Evolutionary conservation across 805 yeast genomes (phyloP).

Genomic region (Cyberlindnera mrakii): DNA sequence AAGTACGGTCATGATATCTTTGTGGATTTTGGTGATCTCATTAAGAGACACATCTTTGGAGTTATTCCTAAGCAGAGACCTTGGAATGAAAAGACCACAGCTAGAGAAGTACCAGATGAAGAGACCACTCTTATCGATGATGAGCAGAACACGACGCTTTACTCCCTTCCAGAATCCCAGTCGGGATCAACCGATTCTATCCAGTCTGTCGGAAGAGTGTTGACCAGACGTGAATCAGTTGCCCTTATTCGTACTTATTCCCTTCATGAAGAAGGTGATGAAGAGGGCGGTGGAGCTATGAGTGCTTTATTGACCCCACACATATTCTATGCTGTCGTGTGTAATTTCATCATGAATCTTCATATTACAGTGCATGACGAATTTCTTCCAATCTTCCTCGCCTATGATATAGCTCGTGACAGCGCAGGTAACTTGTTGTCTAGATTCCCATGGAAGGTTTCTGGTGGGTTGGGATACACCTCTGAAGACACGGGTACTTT

Average conservation of each 20-base stretch:
- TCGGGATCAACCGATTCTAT: conserved; percentile 18
- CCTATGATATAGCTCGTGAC: conserved; percentile 28
- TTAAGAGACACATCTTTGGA: conserved; percentile 16
- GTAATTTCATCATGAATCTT: conserved; percentile 38
- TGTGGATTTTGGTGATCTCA: conserved; percentile 37
- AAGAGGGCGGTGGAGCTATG: conserved; percentile 11
- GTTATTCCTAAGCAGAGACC: conserved; percentile 20
- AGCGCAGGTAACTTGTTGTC: conserved; percentile 23
- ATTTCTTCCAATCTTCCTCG: conserved; percentile 50
- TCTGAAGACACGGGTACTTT: conserved; percentile 44
- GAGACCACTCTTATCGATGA: conserved; percentile 5
- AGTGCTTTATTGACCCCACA: conserved; percentile 25
- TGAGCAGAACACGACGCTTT: not conserved
- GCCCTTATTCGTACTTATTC: conserved; percentile 29
- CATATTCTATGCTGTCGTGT: conserved; percentile 30
- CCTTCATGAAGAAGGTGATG: conserved; percentile 25
- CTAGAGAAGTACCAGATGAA: conserved; percentile 9
- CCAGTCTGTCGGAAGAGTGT: conserved; percentile 19
- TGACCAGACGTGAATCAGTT: conserved; percentile 28
- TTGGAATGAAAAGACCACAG: conserved; percentile 17
- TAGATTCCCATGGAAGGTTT: conserved; percentile 40
- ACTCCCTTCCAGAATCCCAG: not conserved
- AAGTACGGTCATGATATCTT: conserved; percentile 38
- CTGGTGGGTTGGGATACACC: conserved; percentile 48
- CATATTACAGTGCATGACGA: conserved; percentile 46